Percentiles rank a stretch among this genome's conserved stretches.
Evolutionary conservation across 371 early-diverging fungal species (phyloP).

Genomic region (Globomyces sp.): DNA sequence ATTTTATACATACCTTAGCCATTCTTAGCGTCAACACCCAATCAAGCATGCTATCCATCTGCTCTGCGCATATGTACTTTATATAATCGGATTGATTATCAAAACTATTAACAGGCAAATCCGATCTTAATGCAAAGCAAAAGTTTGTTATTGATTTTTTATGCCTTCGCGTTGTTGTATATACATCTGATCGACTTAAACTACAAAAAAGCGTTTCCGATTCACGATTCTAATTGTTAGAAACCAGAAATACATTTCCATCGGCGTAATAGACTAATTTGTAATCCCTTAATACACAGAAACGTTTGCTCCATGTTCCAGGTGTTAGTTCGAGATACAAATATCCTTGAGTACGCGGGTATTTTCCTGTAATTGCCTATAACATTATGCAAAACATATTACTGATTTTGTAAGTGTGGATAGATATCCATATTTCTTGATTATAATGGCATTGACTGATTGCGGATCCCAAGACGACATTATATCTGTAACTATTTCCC

Average conservation of each 20-base stretch:
- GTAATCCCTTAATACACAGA: conserved; percentile 62
- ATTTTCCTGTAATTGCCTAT: conserved; percentile 32
- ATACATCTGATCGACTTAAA: conserved; percentile 72
- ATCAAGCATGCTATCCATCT: conserved; percentile 68
- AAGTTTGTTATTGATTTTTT: conserved; percentile 73
- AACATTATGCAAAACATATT: not conserved
- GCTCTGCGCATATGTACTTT: conserved; percentile 73
- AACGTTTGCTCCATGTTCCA: conserved; percentile 75
- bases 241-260: conserved; percentile 49
- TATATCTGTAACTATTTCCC: conserved; percentile 81
- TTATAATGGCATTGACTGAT: conserved; percentile 66
- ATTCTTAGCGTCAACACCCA: conserved; percentile 83
- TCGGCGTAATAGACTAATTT: conserved; percentile 72
- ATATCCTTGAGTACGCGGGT: conserved; percentile 57
- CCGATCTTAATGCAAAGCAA: conserved; percentile 82
- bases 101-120: conserved; percentile 69
- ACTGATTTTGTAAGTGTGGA: conserved; percentile 38
- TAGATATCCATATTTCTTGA: conserved; percentile 65
- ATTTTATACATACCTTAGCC: conserved; percentile 53
- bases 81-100: conserved; percentile 83
- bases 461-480: conserved; percentile 77
- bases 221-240: conserved; percentile 32
- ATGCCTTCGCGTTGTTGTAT: conserved; percentile 53
- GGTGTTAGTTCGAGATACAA: conserved; percentile 68
- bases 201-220: conserved; percentile 64